phyloP scores from a whole-genome alignment of 2,329 filamentous ascomycete genomes.

The Diplodia mutila region DNA sequence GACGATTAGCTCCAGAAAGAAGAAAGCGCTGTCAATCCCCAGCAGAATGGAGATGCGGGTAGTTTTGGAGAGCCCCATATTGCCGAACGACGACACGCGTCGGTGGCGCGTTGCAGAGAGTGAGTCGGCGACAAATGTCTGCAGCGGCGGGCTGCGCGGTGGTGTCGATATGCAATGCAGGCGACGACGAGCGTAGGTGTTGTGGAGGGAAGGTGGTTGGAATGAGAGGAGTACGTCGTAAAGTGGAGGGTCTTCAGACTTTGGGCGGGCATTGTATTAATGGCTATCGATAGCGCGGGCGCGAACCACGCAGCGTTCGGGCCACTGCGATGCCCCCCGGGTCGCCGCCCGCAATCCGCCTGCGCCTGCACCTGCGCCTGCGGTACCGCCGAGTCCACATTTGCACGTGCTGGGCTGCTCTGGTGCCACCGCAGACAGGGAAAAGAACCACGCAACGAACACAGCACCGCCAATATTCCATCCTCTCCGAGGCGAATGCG shows the following conservation, averaged over 20 bases:
- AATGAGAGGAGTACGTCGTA: background rate
- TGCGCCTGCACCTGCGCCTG: background rate
- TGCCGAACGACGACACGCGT: conserved; percentile 28
- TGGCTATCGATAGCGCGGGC: conserved; percentile 15
- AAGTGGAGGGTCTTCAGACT: background rate
- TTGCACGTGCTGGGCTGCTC: background rate
- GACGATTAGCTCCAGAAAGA: conserved; percentile 82
- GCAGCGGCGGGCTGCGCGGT: background rate
- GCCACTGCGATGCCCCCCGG: background rate
- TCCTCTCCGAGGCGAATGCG: background rate
- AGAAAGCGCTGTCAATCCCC: conserved; percentile 85
- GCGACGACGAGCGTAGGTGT: background rate
- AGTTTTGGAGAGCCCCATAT: conserved; percentile 88
- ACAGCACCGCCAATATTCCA: background rate
- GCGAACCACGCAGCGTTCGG: background rate
- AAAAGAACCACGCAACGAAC: background rate
- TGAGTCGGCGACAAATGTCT: background rate
- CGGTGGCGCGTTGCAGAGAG: background rate
- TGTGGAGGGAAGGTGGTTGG: background rate
- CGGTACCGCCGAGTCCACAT: background rate
- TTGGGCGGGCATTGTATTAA: conserved; percentile 10
- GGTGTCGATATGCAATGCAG: background rate
- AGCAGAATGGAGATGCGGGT: conserved; percentile 92
- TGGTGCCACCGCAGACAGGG: background rate
- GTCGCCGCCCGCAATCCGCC: background rate